Evolutionary conservation across 2,329 filamentous ascomycete species (phyloP).

Genomic region (Penicillium sp.): DNA sequence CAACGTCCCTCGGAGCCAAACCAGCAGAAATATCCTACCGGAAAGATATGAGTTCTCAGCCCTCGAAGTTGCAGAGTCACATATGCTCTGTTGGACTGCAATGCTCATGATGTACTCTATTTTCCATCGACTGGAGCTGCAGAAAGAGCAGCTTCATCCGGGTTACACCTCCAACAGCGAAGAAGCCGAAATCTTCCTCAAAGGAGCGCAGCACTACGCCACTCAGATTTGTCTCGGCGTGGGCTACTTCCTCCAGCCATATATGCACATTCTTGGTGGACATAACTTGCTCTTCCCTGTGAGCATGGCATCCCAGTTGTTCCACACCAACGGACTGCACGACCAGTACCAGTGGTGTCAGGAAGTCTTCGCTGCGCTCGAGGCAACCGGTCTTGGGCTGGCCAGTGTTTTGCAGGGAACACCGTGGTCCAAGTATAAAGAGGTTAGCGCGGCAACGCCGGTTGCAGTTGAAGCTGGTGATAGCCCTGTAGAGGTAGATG

Average conservation of each 20-base stretch:
- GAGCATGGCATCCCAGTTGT: slow-evolving; percentile 10
- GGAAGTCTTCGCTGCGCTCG: slow-evolving; percentile 11
- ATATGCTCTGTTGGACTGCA: slow-evolving; percentile 16
- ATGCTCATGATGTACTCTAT: slow-evolving; percentile 12
- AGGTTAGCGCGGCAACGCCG: background rate
- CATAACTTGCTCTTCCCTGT: slow-evolving; percentile 14
- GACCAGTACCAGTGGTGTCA: slow-evolving; percentile 16
- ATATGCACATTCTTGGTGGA: slow-evolving; percentile 16
- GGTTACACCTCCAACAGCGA: background rate
- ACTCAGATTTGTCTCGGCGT: slow-evolving; percentile 15
- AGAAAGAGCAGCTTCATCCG: background rate
- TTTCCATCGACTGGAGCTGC: slow-evolving; percentile 6
- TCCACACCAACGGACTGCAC: slow-evolving; percentile 5
- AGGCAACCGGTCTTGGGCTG: slow-evolving; percentile 7
- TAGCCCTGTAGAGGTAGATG: background rate
- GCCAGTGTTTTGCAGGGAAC: slow-evolving; percentile 13
- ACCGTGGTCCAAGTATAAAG: slow-evolving; percentile 14
- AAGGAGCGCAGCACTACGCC: slow-evolving; percentile 6
- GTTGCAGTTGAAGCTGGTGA: background rate
- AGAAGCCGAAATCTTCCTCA: background rate
- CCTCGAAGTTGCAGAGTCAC: slow-evolving; percentile 12
- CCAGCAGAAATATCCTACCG: slow-evolving; percentile 1
- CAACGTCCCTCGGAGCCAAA: background rate
- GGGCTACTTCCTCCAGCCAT: slow-evolving; percentile 16
- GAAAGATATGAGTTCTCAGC: slow-evolving; percentile 8